Evolutionary conservation across 331 rosid genomes (phyloP).

Genomic region (Saraca asoca): DNA sequence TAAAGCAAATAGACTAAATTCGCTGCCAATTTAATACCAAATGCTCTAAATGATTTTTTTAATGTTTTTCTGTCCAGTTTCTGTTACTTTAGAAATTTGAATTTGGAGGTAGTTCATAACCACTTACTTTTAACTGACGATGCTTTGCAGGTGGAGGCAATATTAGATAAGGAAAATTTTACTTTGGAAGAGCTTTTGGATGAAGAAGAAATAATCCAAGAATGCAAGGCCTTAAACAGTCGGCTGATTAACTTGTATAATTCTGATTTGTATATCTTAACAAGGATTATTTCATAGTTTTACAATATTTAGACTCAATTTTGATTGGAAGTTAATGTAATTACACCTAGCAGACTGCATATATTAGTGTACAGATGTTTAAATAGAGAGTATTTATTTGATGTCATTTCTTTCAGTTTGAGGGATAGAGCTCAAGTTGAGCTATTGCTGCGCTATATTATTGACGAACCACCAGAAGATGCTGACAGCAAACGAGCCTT

Average conservation of each 20-base stretch:
- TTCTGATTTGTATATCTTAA: constrained; percentile 19
- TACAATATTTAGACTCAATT: not conserved
- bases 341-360: constrained; percentile 10
- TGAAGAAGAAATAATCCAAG: constrained; percentile 98
- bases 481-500: constrained; percentile 87
- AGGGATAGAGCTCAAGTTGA: constrained; percentile 96
- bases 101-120: constrained; percentile 1
- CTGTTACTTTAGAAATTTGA: not conserved
- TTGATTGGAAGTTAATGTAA: constrained; percentile 13
- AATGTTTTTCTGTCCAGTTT: not conserved
- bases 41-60: not conserved
- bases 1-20: not conserved
- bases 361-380: constrained; percentile 25
- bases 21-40: constrained; percentile 1
- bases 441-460: constrained; percentile 72
- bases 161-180: constrained; percentile 90
- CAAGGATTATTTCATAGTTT: not conserved
- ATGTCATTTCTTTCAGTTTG: constrained; percentile 55
- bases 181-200: constrained; percentile 96
- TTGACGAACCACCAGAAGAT: constrained; percentile 91
- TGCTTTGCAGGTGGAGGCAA: constrained; percentile 75
- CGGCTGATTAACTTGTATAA: constrained; percentile 90
- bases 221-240: constrained; percentile 97
- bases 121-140: constrained; percentile 12
- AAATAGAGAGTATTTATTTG: constrained; percentile 22